Percentiles rank a stretch among this genome's conserved stretches.
Conservation (phyloP, 2,329 filamentous ascomycete species). For the Ceratocystis cubensis region DNA sequence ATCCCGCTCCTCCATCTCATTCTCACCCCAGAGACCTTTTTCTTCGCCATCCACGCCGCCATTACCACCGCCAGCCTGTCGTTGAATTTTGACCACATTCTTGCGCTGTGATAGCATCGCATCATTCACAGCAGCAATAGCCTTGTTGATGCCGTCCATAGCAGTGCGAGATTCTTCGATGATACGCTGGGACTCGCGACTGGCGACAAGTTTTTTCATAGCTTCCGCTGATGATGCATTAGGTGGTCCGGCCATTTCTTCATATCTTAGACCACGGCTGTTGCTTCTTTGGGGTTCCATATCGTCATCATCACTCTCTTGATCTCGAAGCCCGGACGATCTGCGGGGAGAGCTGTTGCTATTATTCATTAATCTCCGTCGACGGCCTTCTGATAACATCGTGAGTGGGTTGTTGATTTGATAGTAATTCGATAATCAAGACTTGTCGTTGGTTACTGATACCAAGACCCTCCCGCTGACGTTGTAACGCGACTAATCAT, state of each 20-base stretch:
- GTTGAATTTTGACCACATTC: constrained; percentile 8
- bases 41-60: background rate
- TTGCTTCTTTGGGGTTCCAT: background rate
- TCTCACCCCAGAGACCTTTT: constrained; percentile 8
- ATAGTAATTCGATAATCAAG: background rate
- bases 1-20: constrained; percentile 9
- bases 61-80: background rate
- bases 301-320: background rate
- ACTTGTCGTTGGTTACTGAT: background rate
- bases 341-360: background rate
- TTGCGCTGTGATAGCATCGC: constrained; percentile 15
- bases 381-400: constrained; percentile 6
- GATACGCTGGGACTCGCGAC: constrained; percentile 7
- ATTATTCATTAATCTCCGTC: background rate
- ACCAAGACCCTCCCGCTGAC: background rate
- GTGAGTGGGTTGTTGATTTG: background rate
- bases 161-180: constrained; percentile 9
- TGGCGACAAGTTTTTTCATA: background rate
- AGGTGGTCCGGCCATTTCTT: constrained; percentile 11
- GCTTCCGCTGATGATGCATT: background rate
- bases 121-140: constrained; percentile 16
- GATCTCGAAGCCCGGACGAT: background rate
- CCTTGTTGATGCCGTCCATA: constrained; percentile 14
- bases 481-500: background rate
- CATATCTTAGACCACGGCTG: background rate